Base-by-base conservation (phyloP, 1,139 yeast genomes). In the Kluyveromyces sp. region DNA sequence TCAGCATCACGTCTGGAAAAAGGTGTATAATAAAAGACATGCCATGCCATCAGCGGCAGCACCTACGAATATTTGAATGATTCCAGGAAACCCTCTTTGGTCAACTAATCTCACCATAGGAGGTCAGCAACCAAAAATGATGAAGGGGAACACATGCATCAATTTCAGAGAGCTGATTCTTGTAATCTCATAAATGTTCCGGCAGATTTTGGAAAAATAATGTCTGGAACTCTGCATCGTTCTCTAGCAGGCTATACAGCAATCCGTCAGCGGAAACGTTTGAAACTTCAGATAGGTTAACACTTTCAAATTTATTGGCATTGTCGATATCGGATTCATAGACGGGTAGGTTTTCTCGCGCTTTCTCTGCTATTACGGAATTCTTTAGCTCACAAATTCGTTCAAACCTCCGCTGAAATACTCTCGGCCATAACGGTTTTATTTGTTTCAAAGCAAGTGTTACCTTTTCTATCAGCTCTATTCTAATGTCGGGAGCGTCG, bases 331-430 rank as follows among this genome's bases (percentile, higher is more conserved):
- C 12, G 9, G 26, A 15, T 11, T 32, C 19, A 32, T 13, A 13
- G n/a, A 13, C 11, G 34, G 36, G n/a, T 9, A 11, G 16, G 28
- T 17, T 3, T 11, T 17, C 15, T 4, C 16, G 12, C 13, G 29
- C 7, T 8, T 13, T 28, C n/a, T 37, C 29, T 11, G 19, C 26
- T 9, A 37, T 19, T 3, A 37, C 40, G 18, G 29, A 37, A 3
- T 37, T 29, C 26, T 37, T 29, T 28, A 37, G 19, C 17, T 37
- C 40, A 22, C 33, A 37, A 16, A 37, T 19, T n/a, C 18, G 18
- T 18, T 37, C 34, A 17, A 29, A 37, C 13, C 40, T 19, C 12
- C 19, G 29, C 20, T 37, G 40, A 12, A 37, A 11, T 9, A 37
- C 25, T 8, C 13, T 37, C 3, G 40, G 40, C 40, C 40, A 37